Evolutionary conservation across 805 yeast species (phyloP), one percentile per base, ranked within the genome.

Genomic region (Candida quercuum): DNA sequence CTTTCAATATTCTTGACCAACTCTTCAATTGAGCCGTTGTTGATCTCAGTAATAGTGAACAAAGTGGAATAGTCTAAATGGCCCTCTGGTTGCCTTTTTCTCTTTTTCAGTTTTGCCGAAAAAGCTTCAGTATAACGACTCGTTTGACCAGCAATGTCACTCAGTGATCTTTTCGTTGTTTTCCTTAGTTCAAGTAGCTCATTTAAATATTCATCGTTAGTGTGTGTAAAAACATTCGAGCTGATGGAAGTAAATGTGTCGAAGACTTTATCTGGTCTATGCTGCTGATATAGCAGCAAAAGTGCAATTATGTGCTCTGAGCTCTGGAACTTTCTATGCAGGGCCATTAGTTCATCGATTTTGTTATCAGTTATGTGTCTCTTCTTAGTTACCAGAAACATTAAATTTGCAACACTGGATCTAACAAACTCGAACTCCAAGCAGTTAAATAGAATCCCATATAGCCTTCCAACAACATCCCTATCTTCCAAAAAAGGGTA

Each of bases 381-480:
- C 2, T 39, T 38, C n/a, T 47, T 49, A 0, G 67, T 58, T 3
- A 53, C 37, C 48, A 66, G 52, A 26, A 64, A 46, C 5, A 67
- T 37, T 3, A 66, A 34, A 28, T 58, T 59, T 1, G 67, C 59
- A 17, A 64, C 39, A 46, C 59, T 51, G 4, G 54, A 45, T 39
- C 66, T 60, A 3, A 65, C 36, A 38, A 46, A 64, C n/a, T 58
- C 63, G 34, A 49, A 60, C 37, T 60, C 60, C 51, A 69, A 49
- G 16, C 56, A 49, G 29, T 64, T 61, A 35, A 64, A 50, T 43
- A 63, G 49, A 9, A 57, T 16, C 2, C 66, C 57, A 32, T 52
- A 52, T 3, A 51, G 25, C 16, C 36, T 35, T 1, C 39, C 44
- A 13, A 50, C 47, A 9, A 49, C 32, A 7, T 34, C 30, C 5